phyloP scores from a whole-genome alignment of 306 rosid genomes.

The Nissolia schottii region DNA sequence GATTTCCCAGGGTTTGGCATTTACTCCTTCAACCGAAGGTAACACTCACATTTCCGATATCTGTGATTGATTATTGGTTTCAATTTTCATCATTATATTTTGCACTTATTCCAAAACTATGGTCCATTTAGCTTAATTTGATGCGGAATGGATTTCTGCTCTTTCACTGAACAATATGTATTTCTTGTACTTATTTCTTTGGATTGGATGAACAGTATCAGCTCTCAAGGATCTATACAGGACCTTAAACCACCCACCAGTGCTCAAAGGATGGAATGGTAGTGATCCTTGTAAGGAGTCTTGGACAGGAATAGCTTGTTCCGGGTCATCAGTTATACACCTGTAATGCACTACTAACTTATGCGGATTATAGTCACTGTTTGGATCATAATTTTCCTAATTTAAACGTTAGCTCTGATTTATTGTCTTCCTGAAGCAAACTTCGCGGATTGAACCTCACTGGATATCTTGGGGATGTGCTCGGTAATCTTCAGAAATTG shows the following conservation, averaged over 20 bases:
- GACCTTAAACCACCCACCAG: conserved; percentile 46
- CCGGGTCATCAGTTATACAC: conserved; percentile 55
- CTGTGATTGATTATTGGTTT: not conserved
- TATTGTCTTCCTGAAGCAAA: conserved; percentile 42
- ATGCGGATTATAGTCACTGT: not conserved
- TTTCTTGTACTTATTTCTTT: not conserved
- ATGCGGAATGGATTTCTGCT: not conserved
- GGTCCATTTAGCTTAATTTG: not conserved
- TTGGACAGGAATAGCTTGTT: conserved; percentile 77
- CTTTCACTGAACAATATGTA: not conserved
- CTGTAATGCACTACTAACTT: conserved; percentile 39
- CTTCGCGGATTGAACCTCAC: conserved; percentile 66
- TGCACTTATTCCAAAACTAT: not conserved
- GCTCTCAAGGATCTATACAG: conserved; percentile 57
- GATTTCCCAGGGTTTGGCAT: conserved; percentile 39
- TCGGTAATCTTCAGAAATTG: conserved; percentile 46
- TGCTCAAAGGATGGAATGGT: conserved; percentile 62
- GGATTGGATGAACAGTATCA: conserved; percentile 38
- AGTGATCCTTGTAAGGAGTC: conserved; percentile 70
- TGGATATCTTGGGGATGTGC: conserved; percentile 53
- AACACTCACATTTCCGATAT: too few species aligned
- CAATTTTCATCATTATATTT: not conserved
- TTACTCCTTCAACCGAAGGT: conserved; percentile 57
- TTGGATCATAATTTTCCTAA: not conserved
- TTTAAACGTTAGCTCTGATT: not conserved